Percentiles rank a stretch among this genome's conserved stretches.
Evolutionary conservation across 2,329 filamentous ascomycete species (phyloP).

Genomic region (Leptographium wingfieldii): DNA sequence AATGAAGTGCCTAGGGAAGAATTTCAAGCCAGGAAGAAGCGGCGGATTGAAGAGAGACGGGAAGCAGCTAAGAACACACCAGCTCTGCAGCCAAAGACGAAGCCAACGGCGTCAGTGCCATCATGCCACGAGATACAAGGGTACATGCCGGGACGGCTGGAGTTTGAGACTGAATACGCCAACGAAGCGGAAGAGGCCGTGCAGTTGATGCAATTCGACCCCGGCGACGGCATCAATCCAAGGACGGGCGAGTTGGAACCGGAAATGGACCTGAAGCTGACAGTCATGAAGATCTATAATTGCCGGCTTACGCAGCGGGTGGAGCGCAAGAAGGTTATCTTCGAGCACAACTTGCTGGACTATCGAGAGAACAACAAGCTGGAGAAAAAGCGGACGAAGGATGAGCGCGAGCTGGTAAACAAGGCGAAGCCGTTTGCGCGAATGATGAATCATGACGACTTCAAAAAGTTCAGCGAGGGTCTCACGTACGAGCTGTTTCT

Average conservation of each 20-base stretch:
- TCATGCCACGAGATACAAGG: slow-evolving; percentile 96
- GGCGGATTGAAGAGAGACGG: slow-evolving; percentile 81
- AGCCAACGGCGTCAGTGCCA: slow-evolving; percentile 88
- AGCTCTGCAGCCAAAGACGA: slow-evolving; percentile 79
- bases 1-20: slow-evolving; percentile 77
- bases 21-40: slow-evolving; percentile 87
- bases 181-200: slow-evolving; percentile 98
- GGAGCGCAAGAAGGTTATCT: slow-evolving; percentile 91
- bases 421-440: slow-evolving; percentile 92
- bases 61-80: slow-evolving; percentile 76
- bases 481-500: slow-evolving; percentile 85
- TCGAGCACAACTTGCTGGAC: slow-evolving; percentile 86
- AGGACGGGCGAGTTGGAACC: slow-evolving; percentile 77
- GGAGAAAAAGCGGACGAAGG: slow-evolving; percentile 93
- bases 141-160: slow-evolving; percentile 93
- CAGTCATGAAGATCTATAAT: slow-evolving; percentile 98
- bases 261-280: slow-evolving; percentile 95
- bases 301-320: slow-evolving; percentile 78
- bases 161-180: slow-evolving; percentile 95
- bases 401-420: slow-evolving; percentile 81
- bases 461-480: slow-evolving; percentile 72
- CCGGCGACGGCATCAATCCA: slow-evolving; percentile 82
- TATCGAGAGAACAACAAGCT: slow-evolving; percentile 81
- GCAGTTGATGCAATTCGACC: slow-evolving; percentile 96
- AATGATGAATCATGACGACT: slow-evolving; percentile 92